These are phyloP conservation scores for Phytophthora boehmeriae DNA, from an alignment of 352 stramenopile species.

Conservation along the genomic window DNA sequence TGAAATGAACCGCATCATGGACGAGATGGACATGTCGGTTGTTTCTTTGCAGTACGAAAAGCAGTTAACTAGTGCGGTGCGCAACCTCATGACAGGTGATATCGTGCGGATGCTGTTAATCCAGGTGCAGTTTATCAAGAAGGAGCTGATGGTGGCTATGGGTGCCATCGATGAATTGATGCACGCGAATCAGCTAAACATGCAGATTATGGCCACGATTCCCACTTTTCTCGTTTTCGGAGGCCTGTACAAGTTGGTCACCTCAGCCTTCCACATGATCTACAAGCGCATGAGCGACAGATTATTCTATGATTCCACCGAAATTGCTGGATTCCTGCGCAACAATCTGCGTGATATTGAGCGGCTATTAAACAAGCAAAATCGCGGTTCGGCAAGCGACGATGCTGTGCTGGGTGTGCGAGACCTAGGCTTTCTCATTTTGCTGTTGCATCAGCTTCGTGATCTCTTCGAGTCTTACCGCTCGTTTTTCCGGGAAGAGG, in stretches of 20 bases:
- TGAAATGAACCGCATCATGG: conserved; percentile 59
- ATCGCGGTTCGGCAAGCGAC: conserved; percentile 33
- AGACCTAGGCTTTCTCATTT: conserved; percentile 75
- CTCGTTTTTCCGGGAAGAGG: conserved; percentile 73
- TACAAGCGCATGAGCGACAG: conserved; percentile 82
- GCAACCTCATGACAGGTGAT: conserved; percentile 83
- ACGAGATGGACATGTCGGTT: conserved; percentile 78
- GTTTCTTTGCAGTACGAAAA: conserved; percentile 80
- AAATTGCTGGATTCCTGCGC: conserved; percentile 78
- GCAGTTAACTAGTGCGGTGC: conserved; percentile 61
- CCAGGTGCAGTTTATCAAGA: conserved; percentile 91
- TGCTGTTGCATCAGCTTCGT: conserved; percentile 79
- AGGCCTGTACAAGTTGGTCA: conserved; percentile 68
- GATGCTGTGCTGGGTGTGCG: conserved; percentile 57
- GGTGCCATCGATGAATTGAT: conserved; percentile 88
- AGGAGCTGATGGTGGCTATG: conserved; percentile 89
- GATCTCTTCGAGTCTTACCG: conserved; percentile 79
- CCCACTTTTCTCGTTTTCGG: conserved; percentile 83
- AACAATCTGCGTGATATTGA: conserved; percentile 87
- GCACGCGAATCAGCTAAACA: conserved; percentile 87
- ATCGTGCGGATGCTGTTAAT: conserved; percentile 90
- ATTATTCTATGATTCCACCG: conserved; percentile 76
- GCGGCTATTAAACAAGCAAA: conserved; percentile 85
- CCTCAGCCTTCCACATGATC: conserved; percentile 65
- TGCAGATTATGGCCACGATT: conserved; percentile 87